These are phyloP conservation scores for Coelastrella sp. DNA, from an alignment of 139 green algal genomes.

Conservation along the genomic window DNA sequence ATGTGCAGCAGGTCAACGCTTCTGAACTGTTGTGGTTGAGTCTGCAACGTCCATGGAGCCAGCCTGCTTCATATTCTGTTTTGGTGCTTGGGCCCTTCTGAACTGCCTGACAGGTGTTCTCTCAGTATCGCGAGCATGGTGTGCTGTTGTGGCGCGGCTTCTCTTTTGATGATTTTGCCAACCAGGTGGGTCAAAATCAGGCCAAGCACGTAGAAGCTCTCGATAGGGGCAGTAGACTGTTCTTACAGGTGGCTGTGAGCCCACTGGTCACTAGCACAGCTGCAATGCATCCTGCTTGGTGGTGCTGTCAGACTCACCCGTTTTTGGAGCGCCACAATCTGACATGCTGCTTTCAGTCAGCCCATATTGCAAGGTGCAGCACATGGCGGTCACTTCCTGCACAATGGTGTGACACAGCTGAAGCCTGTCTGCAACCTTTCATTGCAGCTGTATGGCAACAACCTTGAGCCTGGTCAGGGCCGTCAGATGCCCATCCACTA, in stretches of 20 bases:
- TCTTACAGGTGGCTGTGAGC: too few species aligned
- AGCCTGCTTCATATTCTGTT: background rate
- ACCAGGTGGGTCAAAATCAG: slow-evolving; percentile 72
- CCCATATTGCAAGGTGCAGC: background rate
- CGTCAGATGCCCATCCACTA: slow-evolving; percentile 98
- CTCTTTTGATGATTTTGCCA: slow-evolving; percentile 84
- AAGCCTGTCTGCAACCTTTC: background rate
- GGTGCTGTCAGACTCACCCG: background rate
- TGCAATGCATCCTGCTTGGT: too few species aligned
- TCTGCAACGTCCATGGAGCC: background rate
- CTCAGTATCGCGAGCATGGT: slow-evolving; percentile 95
- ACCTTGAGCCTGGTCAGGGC: slow-evolving; percentile 83
- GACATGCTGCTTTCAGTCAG: background rate
- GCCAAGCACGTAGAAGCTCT: too few species aligned
- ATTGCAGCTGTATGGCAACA: slow-evolving; percentile 86
- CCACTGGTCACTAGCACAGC: too few species aligned
- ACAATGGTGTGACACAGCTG: background rate
- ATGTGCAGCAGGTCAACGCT: too few species aligned
- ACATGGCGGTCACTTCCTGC: background rate
- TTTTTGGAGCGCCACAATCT: background rate
- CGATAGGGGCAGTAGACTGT: too few species aligned
- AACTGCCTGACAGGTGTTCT: slow-evolving; percentile 70
- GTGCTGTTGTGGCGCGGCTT: slow-evolving; percentile 94
- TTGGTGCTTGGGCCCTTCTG: background rate
- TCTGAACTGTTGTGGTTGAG: too few species aligned